A percentile compares a stretch with the other conserved stretches of the same genome.
These are phyloP conservation scores for Dinochytrium kinnereticum DNA, from an alignment of 371 early-diverging fungal species.

Conservation along the genomic window DNA sequence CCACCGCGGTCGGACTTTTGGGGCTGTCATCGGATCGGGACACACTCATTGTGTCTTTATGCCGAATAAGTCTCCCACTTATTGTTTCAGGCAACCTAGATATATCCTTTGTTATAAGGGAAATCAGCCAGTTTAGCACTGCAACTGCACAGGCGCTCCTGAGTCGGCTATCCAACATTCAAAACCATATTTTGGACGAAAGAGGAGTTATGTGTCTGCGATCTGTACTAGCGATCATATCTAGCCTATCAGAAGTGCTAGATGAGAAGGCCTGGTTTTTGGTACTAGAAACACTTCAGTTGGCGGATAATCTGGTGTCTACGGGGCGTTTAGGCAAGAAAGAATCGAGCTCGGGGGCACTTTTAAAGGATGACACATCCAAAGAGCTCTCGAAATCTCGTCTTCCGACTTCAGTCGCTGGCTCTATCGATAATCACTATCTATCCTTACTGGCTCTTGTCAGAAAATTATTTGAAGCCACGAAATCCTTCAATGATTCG, in stretches of 20 bases:
- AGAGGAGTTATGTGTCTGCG: constrained; percentile 81
- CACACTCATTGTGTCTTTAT: constrained; percentile 83
- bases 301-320: constrained; percentile 72
- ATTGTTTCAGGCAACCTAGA: constrained; percentile 33
- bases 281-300: constrained; percentile 86
- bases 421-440: constrained; percentile 43
- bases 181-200: constrained; percentile 59
- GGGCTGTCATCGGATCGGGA: constrained; percentile 80
- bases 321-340: constrained; percentile 49
- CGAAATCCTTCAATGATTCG: constrained; percentile 63
- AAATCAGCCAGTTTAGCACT: neutral
- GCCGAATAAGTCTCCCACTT: constrained; percentile 61
- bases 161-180: neutral
- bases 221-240: constrained; percentile 73
- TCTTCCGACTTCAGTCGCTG: neutral
- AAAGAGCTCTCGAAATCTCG: constrained; percentile 16
- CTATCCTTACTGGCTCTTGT: constrained; percentile 41
- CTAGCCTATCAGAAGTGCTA: constrained; percentile 74
- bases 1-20: constrained; percentile 83
- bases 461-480: constrained; percentile 76
- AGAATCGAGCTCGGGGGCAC: constrained; percentile 44
- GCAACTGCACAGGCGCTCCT: constrained; percentile 20
- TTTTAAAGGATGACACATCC: constrained; percentile 25
- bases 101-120: constrained; percentile 19
- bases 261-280: constrained; percentile 83